Percentiles rank a stretch among this genome's conserved stretches.
These are phyloP conservation scores for Pinus taeda DNA, from an alignment of 75 land plant genomes.

Conservation along the genomic window DNA sequence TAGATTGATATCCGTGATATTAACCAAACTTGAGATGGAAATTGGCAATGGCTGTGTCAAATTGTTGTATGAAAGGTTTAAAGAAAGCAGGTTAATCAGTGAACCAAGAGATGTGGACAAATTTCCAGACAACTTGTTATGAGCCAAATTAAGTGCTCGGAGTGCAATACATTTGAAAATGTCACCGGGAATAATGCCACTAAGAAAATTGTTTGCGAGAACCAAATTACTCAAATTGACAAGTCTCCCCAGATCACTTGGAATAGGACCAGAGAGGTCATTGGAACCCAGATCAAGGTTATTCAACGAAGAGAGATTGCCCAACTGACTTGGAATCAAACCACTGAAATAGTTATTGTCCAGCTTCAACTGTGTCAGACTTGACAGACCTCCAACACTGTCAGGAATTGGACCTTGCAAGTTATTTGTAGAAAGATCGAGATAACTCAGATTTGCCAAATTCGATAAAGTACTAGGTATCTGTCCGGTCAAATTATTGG, in stretches of 20 bases:
- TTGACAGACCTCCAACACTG: conserved; percentile 23
- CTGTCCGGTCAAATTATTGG: conserved; percentile 20
- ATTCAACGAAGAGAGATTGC: conserved; percentile 32
- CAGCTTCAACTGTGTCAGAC: conserved; percentile 28
- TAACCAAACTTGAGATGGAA: background rate
- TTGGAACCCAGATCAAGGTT: conserved; percentile 64
- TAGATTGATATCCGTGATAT: conserved; percentile 30
- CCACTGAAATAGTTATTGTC: conserved; percentile 41
- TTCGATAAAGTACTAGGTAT: conserved; percentile 16
- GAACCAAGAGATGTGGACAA: conserved; percentile 38
- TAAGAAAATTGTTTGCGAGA: conserved; percentile 38
- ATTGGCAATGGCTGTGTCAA: conserved; percentile 57
- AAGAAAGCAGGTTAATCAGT: conserved; percentile 21
- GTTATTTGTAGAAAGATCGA: conserved; percentile 45
- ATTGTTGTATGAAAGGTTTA: conserved; percentile 54
- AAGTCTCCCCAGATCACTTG: conserved; percentile 40
- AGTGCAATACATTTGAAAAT: conserved; percentile 35
- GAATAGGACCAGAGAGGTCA: conserved; percentile 48
- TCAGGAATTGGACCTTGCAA: conserved; percentile 57
- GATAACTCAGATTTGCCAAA: conserved; percentile 18
- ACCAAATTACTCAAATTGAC: conserved; percentile 22
- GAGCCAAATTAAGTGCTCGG: conserved; percentile 23
- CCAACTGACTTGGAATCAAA: conserved; percentile 47
- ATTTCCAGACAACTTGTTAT: conserved; percentile 38
- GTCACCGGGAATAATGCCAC: conserved; percentile 36